Evolutionary conservation across 192 early-diverging fungal genomes (phyloP), one percentile per base, ranked within the genome.

Genomic region (Entomortierella lignicola): DNA sequence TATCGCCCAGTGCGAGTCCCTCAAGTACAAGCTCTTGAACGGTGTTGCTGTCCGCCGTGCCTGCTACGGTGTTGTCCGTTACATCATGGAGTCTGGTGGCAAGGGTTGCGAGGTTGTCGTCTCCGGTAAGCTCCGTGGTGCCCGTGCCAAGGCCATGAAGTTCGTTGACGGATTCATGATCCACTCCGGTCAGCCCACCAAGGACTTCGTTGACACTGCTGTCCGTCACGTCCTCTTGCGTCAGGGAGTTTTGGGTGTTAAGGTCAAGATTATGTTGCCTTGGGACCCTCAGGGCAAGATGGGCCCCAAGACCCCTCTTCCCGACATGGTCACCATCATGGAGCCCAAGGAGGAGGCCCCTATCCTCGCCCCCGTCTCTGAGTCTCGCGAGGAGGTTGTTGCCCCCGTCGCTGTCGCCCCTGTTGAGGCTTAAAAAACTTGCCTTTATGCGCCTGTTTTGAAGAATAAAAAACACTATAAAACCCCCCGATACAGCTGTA

Each of bases 91-190:
- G 88, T 94, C 94, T 81, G 96, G 96, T 79, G 98, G 95, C 81
- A 99, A 99, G 93, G 98, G 98, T 85, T 95, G 94, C 87, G 98
- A 99, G 86, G 98, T 99, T 63, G 89, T 99, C 83, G 93, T 99
- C 72, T 98, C 96, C 70, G 98, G 98, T 72, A 99, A 99, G 93
- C 92, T 99, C 77, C 96, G 98, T 87, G 98, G 93, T 85, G 96
- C 96, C 69, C 98, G 98, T 96, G 98, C 98, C 86, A 99, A 99
- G 95, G 91, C 98, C 62, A 98, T 98, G 98, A 99, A 99, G 93
- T 99, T 99, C 88, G 89, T 91, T 84, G 96, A 98, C 81, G 98
- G 98, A 72, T 98, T 99, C 93, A 97, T 99, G 96, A 94, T 99
- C 86, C 96, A 99, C 95, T 97, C 96, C 83, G 98, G 98, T 89